Percentiles rank a stretch among this genome's conserved stretches.
Evolutionary conservation across 2,329 filamentous ascomycete genomes (phyloP).

Genomic region (Pseudofabraea citricarpa): DNA sequence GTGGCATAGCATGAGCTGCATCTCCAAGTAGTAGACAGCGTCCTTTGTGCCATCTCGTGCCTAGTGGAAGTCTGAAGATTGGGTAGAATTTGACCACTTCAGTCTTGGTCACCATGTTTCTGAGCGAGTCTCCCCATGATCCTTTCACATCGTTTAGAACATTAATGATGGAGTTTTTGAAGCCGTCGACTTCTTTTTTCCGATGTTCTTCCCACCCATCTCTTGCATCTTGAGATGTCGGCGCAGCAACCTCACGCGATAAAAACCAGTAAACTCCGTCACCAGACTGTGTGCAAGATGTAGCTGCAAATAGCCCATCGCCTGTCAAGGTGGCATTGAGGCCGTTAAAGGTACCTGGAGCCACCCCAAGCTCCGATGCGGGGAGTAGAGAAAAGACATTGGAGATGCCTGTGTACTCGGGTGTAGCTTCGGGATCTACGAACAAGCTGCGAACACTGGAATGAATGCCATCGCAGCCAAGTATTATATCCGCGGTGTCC

Average conservation of each 20-base stretch:
- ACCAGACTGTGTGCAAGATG: slow-evolving; percentile 18
- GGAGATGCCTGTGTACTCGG: slow-evolving; percentile 31
- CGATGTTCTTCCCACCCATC: slow-evolving; percentile 29
- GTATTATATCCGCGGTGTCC: slow-evolving; percentile 24
- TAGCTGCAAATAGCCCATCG: slow-evolving; percentile 24
- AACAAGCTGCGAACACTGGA: slow-evolving; percentile 28
- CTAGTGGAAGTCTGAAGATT: slow-evolving; percentile 29
- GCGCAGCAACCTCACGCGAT: slow-evolving; percentile 23
- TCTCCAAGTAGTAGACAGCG: slow-evolving; percentile 46
- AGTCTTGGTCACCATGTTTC: slow-evolving; percentile 13
- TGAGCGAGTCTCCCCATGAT: slow-evolving; percentile 22
- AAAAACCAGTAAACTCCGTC: slow-evolving; percentile 29
- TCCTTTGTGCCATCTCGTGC: slow-evolving; percentile 32
- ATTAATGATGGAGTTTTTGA: slow-evolving; percentile 22
- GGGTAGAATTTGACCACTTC: slow-evolving; percentile 30
- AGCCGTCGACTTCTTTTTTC: slow-evolving; percentile 25
- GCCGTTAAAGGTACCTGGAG: slow-evolving; percentile 12
- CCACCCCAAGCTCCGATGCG: slow-evolving; percentile 11
- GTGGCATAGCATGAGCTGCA: slow-evolving; percentile 50
- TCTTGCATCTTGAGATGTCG: slow-evolving; percentile 19
- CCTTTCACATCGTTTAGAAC: slow-evolving; percentile 20
- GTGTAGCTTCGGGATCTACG: slow-evolving; percentile 23
- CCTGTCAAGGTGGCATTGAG: slow-evolving; percentile 26
- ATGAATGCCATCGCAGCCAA: slow-evolving; percentile 37
- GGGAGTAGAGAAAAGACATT: slow-evolving; percentile 17